Evolutionary conservation across 2,329 filamentous ascomycete species (phyloP).

Genomic region (Colletotrichum zoysiae): DNA sequence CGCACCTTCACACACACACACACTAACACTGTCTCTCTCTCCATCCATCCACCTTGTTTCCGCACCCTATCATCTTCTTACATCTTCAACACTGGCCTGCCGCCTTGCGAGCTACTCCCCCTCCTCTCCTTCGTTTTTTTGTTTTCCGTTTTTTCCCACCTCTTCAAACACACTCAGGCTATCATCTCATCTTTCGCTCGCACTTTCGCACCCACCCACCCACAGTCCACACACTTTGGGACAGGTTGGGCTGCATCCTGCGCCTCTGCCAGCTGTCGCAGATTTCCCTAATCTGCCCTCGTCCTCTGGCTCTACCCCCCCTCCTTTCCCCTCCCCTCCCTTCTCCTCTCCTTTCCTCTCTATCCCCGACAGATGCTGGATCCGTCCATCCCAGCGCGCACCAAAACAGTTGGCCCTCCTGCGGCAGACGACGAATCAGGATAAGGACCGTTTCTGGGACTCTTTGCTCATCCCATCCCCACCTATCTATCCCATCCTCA

Average conservation of each 20-base stretch:
- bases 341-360: slow-evolving; percentile 16
- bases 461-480: slow-evolving; percentile 43
- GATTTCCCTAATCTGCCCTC: slow-evolving; percentile 48
- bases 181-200: slow-evolving; percentile 19
- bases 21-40: neutral
- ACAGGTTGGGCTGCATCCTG: slow-evolving; percentile 9
- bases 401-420: slow-evolving; percentile 49
- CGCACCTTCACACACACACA: neutral
- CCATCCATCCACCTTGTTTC: neutral
- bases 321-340: neutral
- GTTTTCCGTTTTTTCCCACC: neutral
- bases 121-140: neutral
- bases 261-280: slow-evolving; percentile 13
- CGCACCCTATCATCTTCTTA: neutral
- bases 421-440: slow-evolving; percentile 52
- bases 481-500: slow-evolving; percentile 29
- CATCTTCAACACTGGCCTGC: neutral
- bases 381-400: slow-evolving; percentile 49
- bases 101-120: neutral
- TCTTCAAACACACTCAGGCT: neutral
- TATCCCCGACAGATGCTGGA: slow-evolving; percentile 51
- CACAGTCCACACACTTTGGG: slow-evolving; percentile 7
- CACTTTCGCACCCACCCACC: slow-evolving; percentile 8
- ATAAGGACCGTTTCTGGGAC: slow-evolving; percentile 44
- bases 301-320: slow-evolving; percentile 43